Conservation (phyloP, 352 stramenopile species). For the Peronospora destructor region DNA sequence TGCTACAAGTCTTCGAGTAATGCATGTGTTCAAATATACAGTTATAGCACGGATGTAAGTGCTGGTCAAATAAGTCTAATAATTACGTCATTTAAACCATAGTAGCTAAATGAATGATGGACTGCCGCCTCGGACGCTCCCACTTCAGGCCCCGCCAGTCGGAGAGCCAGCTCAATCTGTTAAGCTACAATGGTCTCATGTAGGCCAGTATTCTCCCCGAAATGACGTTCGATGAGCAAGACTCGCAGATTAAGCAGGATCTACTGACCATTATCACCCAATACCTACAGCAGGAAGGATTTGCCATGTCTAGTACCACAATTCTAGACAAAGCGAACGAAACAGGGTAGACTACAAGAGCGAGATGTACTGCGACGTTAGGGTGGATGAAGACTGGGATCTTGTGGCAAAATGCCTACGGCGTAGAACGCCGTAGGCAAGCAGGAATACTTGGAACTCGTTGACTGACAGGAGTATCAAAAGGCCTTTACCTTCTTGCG, state of each 20-base stretch:
- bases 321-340: slow-evolving; percentile 86
- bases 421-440: slow-evolving; percentile 85
- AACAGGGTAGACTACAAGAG: slow-evolving; percentile 45
- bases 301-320: slow-evolving; percentile 73
- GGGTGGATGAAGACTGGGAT: slow-evolving; percentile 77
- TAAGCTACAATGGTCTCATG: slow-evolving; percentile 56
- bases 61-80: too few relatives aligned
- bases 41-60: too few relatives aligned
- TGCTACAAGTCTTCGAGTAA: too few relatives aligned
- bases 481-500: slow-evolving; percentile 84
- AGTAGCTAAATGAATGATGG: too few relatives aligned
- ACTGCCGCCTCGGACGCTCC: too few relatives aligned
- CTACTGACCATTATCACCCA: slow-evolving; percentile 82
- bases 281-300: slow-evolving; percentile 80
- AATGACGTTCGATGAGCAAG: slow-evolving; percentile 64
- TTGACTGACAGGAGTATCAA: slow-evolving; percentile 84
- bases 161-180: slow-evolving; percentile 2
- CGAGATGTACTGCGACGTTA: slow-evolving; percentile 65
- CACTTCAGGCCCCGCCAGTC: too few relatives aligned
- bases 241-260: slow-evolving; percentile 75
- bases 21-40: too few relatives aligned
- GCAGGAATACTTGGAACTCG: slow-evolving; percentile 85
- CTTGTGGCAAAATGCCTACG: slow-evolving; percentile 81
- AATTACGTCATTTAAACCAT: too few relatives aligned
- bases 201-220: slow-evolving; percentile 74